phyloP scores from a whole-genome alignment of 495 filamentous ascomycete genomes.

The Annulohypoxylon stygium region DNA sequence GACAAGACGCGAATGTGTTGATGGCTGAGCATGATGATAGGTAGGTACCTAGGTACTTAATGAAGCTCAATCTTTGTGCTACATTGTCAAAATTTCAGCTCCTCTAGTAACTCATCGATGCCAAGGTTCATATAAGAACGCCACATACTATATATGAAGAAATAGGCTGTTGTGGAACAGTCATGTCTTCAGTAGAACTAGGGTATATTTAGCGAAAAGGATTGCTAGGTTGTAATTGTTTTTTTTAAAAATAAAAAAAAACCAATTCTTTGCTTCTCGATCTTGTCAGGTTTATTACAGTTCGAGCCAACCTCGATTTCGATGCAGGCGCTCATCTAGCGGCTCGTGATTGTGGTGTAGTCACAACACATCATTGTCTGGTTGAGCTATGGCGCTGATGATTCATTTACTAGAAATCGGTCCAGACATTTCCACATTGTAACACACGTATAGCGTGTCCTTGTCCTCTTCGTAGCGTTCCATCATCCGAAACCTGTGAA shows the following conservation, averaged over 20 bases:
- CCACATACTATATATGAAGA: not conserved
- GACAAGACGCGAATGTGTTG: no score
- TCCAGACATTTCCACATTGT: not conserved
- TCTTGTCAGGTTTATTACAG: no score
- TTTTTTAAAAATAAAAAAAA: no score
- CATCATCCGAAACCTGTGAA: not conserved
- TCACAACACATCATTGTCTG: not conserved
- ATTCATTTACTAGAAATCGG: not conserved
- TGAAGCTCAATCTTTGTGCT: no score
- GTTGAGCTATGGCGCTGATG: no score
- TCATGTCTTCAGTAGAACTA: no score
- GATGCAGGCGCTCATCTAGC: not conserved
- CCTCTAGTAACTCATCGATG: not conserved
- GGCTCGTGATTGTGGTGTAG: not conserved
- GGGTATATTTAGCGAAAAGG: no score
- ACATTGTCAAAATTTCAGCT: not conserved
- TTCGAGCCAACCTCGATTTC: no score
- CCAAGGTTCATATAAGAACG: not conserved
- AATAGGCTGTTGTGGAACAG: not conserved
- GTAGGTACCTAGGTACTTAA: no score
- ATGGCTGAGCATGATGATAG: no score
- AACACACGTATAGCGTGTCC: not conserved
- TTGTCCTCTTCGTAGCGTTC: not conserved
- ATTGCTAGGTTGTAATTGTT: no score
- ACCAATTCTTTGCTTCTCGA: no score